A percentile compares a stretch with the other conserved stretches of the same genome.
phyloP scores from a whole-genome alignment of 352 stramenopile genomes.

The Pythium folliculosum region DNA sequence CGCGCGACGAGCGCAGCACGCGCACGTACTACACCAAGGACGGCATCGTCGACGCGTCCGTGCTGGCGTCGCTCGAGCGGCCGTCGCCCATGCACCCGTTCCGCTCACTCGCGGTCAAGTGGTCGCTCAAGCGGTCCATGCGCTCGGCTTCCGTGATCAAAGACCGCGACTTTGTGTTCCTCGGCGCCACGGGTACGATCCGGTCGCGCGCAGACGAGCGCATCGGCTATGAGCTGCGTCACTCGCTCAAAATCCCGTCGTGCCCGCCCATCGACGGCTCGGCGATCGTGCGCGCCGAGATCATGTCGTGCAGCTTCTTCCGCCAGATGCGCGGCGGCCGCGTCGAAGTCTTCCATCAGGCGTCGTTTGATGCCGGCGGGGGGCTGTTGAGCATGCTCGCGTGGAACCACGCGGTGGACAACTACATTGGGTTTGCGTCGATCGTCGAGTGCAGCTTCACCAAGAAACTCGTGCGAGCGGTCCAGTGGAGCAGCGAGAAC shows the following conservation, averaged over 20 bases:
- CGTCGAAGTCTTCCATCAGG: constrained; percentile 70
- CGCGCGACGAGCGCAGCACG: constrained; percentile 50
- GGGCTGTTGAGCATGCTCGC: constrained; percentile 47
- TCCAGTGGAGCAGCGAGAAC: constrained; percentile 36
- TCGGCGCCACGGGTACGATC: constrained; percentile 54
- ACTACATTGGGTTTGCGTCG: constrained; percentile 40
- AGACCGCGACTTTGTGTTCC: constrained; percentile 61
- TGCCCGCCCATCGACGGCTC: constrained; percentile 42
- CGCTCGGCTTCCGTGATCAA: constrained; percentile 37
- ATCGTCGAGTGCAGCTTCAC: constrained; percentile 49
- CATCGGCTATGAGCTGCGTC: constrained; percentile 63
- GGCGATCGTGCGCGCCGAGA: constrained; percentile 59
- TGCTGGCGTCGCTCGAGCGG: constrained; percentile 47
- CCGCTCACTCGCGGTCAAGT: constrained; percentile 66
- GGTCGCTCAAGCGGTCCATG: constrained; percentile 32
- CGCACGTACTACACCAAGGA: constrained; percentile 57
- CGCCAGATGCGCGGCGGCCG: constrained; percentile 50
- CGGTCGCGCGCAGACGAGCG: constrained; percentile 42
- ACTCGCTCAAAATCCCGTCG: constrained; percentile 70
- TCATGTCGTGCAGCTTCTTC: constrained; percentile 73
- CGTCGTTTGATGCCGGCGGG: constrained; percentile 53
- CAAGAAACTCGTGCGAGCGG: constrained; percentile 62
- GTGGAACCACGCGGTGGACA: constrained; percentile 47
- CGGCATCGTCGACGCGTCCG: constrained; percentile 47
- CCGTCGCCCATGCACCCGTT: constrained; percentile 57